Evolutionary conservation across 2,329 filamentous ascomycete genomes (phyloP).

Genomic region (Coleophoma crateriformis): DNA sequence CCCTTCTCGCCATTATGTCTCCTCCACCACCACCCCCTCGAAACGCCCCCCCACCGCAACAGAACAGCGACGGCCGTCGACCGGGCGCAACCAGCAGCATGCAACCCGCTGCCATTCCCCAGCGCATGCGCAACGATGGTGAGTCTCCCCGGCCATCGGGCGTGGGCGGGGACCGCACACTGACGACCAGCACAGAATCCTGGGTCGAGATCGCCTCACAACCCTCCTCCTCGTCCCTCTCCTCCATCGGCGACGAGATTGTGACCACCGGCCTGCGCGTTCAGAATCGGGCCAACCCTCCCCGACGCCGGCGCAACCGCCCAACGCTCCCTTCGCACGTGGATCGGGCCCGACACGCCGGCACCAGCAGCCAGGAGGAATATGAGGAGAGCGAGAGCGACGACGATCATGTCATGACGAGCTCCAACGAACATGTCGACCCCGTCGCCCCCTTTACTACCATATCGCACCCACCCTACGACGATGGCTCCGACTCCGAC

Average conservation of each 20-base stretch:
- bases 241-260: conserved; percentile 80
- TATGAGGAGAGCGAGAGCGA: conserved; percentile 92
- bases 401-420: conserved; percentile 62
- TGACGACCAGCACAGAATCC: conserved; percentile 58
- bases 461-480: conserved; percentile 25
- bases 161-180: not conserved
- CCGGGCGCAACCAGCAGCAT: not conserved
- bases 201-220: conserved; percentile 95
- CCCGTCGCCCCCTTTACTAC: conserved; percentile 15
- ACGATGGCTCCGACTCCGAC: conserved; percentile 37
- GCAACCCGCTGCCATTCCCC: conserved; percentile 11
- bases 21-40: too few species aligned
- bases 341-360: conserved; percentile 32
- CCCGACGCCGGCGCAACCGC: conserved; percentile 47
- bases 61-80: not conserved
- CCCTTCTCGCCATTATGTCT: too few species aligned
- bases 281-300: conserved; percentile 55
- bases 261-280: conserved; percentile 83
- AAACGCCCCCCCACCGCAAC: too few species aligned
- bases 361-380: conserved; percentile 81
- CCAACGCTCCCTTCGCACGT: conserved; percentile 31
- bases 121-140: conserved; percentile 23
- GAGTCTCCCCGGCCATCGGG: not conserved
- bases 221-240: conserved; percentile 88
- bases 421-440: conserved; percentile 49